Evolutionary conservation across 169 alveolate species (phyloP).

Genomic region (Eimeria praecox): DNA sequence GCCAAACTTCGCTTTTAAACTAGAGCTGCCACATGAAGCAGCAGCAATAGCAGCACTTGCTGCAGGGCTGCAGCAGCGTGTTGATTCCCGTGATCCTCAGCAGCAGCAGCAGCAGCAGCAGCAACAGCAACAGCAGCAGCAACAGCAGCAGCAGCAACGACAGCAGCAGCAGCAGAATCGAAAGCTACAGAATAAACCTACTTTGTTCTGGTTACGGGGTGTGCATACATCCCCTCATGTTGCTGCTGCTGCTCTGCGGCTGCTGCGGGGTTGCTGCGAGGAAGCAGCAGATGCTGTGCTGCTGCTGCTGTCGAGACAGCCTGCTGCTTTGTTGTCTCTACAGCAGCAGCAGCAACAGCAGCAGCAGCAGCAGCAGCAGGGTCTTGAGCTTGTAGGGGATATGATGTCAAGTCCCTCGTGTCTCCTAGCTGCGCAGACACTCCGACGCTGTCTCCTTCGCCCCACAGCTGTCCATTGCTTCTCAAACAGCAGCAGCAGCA

Average conservation of each 20-base stretch:
- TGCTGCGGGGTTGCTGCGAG: background rate
- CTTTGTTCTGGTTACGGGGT: background rate
- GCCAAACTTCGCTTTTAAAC: background rate
- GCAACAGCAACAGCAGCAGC: background rate
- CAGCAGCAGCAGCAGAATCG: background rate
- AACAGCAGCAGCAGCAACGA: conserved; percentile 10
- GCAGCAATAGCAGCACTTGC: conserved; percentile 35
- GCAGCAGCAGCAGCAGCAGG: conserved; percentile 66
- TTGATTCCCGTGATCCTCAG: too few species aligned
- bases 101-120: conserved; percentile 9
- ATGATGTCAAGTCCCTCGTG: conserved; percentile 18
- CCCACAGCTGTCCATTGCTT: conserved; percentile 18
- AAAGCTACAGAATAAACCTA: too few species aligned
- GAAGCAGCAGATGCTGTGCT: background rate
- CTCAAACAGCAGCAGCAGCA: conserved; percentile 44
- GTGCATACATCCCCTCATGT: conserved; percentile 25
- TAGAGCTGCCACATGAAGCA: background rate
- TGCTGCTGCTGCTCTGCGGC: conserved; percentile 18
- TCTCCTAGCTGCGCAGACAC: conserved; percentile 57
- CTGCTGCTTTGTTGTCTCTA: background rate
- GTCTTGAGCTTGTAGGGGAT: conserved; percentile 17
- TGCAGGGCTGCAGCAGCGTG: conserved; percentile 19
- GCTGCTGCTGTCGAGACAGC: conserved; percentile 13
- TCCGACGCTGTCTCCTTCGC: conserved; percentile 53
- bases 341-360: conserved; percentile 39